phyloP scores from a whole-genome alignment of 495 filamentous ascomycete genomes.

The Chaetomium cochliodes region DNA sequence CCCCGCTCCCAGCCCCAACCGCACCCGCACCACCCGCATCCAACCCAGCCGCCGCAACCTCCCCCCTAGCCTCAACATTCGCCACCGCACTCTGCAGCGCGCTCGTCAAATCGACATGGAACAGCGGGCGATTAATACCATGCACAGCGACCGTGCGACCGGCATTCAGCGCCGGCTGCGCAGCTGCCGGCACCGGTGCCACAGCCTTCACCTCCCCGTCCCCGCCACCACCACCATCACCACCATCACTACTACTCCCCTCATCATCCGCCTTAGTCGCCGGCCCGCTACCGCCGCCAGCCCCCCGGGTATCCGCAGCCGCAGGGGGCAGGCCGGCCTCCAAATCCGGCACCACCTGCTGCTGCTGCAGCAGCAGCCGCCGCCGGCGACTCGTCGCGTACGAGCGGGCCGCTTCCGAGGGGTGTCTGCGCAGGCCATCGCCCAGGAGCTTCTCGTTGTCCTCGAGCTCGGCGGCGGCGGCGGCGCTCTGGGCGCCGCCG shows the following conservation, averaged over 20 bases:
- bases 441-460: conserved; percentile 58
- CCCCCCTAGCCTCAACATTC: conserved; percentile 60
- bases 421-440: neutral
- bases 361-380: too few relatives aligned
- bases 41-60: conserved; percentile 15
- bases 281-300: too few relatives aligned
- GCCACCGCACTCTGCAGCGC: conserved; percentile 85
- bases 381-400: neutral
- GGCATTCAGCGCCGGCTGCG: conserved; percentile 12
- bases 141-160: conserved; percentile 62
- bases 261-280: neutral
- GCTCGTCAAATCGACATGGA: conserved; percentile 92
- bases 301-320: too few relatives aligned
- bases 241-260: neutral
- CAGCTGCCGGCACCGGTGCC: neutral
- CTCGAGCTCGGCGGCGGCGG: conserved; percentile 52
- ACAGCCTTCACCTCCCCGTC: neutral
- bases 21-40: neutral
- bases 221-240: conserved; percentile 10
- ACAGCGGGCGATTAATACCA: conserved; percentile 83
- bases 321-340: conserved; percentile 12
- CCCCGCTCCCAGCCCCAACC: too few relatives aligned
- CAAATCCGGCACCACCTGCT: conserved; percentile 16
- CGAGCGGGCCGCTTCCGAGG: neutral
- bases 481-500: conserved; percentile 67